These are phyloP conservation scores for Pseudognaphalium luteoalbum DNA, from an alignment of 129 eudicot genomes.

Conservation along the genomic window DNA sequence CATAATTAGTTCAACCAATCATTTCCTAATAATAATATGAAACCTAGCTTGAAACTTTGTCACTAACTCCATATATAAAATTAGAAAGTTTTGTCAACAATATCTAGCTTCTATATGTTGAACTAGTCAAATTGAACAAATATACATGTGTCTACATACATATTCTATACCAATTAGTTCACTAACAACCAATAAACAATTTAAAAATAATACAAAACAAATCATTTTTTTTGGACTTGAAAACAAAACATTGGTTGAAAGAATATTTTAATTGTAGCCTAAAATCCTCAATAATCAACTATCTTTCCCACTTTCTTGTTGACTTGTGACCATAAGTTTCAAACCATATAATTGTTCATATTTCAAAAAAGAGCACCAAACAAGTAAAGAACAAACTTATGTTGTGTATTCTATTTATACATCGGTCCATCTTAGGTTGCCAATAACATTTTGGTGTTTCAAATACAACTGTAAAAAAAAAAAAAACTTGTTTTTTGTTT, in stretches of 20 bases:
- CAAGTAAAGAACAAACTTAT: conserved; percentile 17
- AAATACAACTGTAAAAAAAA: too few species aligned
- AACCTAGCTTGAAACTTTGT: neutral
- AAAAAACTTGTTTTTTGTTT: neutral
- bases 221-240: neutral
- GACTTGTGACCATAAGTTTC: conserved; percentile 35
- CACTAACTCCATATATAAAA: neutral
- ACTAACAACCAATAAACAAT: neutral
- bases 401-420: conserved; percentile 5
- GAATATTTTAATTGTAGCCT: conserved; percentile 19
- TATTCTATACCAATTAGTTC: neutral
- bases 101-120: neutral
- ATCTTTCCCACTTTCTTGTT: conserved; percentile 37
- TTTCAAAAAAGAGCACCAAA: conserved; percentile 20
- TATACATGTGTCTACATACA: conserved; percentile 3
- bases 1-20: too few species aligned
- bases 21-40: neutral
- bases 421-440: neutral
- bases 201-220: neutral
- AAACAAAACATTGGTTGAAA: conserved; percentile 6
- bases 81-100: neutral
- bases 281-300: conserved; percentile 6
- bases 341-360: conserved; percentile 23
- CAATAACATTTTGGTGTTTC: conserved; percentile 14
- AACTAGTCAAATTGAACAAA: neutral